These are phyloP conservation scores for Allium fistulosum DNA, from an alignment of 106 monocot genomes.

Conservation along the genomic window DNA sequence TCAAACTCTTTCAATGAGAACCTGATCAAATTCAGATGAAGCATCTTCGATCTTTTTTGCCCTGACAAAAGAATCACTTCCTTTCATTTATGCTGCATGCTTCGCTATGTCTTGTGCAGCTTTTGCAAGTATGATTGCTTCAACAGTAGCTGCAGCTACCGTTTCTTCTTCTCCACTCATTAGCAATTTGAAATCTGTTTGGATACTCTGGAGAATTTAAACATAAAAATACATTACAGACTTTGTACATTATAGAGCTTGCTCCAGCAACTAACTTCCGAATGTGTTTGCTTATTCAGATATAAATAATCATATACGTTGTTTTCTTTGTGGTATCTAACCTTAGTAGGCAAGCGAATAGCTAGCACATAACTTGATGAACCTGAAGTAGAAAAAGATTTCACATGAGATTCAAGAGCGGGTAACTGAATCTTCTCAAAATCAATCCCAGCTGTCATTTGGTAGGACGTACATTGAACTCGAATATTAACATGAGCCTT, in stretches of 20 bases:
- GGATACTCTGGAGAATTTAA: constrained; percentile 10
- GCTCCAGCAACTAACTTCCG: no score
- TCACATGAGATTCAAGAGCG: constrained; percentile 20
- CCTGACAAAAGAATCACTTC: constrained; percentile 16
- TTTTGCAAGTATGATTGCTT: constrained; percentile 80
- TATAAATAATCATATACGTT: no score
- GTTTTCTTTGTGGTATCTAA: no score
- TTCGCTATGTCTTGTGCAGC: constrained; percentile 69
- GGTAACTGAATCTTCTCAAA: constrained; percentile 30
- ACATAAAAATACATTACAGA: no score
- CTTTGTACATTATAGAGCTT: no score
- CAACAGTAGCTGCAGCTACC: constrained; percentile 69
- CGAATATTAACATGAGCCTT: constrained; percentile 25
- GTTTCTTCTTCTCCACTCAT: constrained; percentile 54
- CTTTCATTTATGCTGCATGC: constrained; percentile 51
- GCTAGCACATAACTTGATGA: constrained; percentile 36
- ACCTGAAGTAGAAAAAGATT: constrained; percentile 18
- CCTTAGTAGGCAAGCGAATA: constrained; percentile 15
- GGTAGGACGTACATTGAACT: constrained; percentile 16
- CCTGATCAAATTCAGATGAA: constrained; percentile 22
- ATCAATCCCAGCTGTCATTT: constrained; percentile 21
- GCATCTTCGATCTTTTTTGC: constrained; percentile 15
- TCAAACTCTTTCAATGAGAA: constrained; percentile 27
- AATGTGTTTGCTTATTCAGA: no score
- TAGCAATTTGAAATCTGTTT: constrained; percentile 32